These are phyloP conservation scores for Cystobasidium pallidum DNA, from an alignment of 1,284 basidiomycete genomes.

Conservation along the genomic window DNA sequence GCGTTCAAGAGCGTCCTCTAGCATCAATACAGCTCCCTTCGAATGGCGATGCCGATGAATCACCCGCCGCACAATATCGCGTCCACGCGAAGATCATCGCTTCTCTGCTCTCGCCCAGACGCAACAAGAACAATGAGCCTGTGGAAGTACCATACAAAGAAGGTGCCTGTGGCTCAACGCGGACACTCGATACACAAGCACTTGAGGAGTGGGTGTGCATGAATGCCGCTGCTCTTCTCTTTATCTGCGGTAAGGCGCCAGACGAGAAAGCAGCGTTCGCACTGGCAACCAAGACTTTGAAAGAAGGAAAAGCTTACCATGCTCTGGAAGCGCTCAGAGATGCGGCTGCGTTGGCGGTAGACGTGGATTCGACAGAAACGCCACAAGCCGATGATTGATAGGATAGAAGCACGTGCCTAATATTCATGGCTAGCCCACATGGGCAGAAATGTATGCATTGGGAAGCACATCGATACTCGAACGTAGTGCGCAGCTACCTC, in stretches of 20 bases:
- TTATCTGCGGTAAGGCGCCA: constrained; percentile 72
- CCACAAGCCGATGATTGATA: constrained; percentile 9
- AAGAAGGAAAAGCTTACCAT: constrained; percentile 72
- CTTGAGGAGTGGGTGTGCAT: constrained; percentile 80
- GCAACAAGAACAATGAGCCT: not conserved
- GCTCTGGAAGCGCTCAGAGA: constrained; percentile 65
- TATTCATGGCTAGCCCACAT: no score
- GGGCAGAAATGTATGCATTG: no score
- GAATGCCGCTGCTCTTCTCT: constrained; percentile 79
- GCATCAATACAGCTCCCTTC: constrained; percentile 61
- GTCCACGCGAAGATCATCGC: constrained; percentile 58
- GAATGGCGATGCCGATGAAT: constrained; percentile 73
- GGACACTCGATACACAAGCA: constrained; percentile 53
- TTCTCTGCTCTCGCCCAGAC: constrained; percentile 30
- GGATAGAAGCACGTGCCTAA: not conserved
- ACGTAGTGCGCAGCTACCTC: no score
- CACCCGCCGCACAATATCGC: constrained; percentile 66
- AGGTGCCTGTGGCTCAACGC: constrained; percentile 30
- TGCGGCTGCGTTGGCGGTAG: constrained; percentile 38
- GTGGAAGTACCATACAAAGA: constrained; percentile 27
- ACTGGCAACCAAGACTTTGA: constrained; percentile 72
- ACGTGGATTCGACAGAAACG: constrained; percentile 22
- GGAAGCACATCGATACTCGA: no score
- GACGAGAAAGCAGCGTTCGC: constrained; percentile 73
- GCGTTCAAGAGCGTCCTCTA: constrained; percentile 71